Conservation (phyloP, 78 protist genomes). For the Dictyostelium brefeldianum region DNA sequence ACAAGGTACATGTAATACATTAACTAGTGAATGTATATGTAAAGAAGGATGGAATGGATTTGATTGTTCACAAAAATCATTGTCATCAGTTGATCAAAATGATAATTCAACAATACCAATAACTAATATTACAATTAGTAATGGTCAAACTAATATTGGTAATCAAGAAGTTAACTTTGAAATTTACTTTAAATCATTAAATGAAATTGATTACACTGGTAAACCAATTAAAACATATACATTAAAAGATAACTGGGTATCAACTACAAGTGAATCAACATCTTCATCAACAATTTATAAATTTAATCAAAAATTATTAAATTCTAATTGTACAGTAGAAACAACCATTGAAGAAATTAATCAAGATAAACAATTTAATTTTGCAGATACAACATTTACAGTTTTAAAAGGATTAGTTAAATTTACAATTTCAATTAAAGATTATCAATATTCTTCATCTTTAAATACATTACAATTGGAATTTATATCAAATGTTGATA, state of each 20-base stretch:
- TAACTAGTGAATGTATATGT: background rate
- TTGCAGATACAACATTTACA: background rate
- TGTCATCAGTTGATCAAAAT: background rate
- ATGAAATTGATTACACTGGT: background rate
- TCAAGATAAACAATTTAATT: background rate
- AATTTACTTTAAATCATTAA: background rate
- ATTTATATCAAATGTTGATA: background rate
- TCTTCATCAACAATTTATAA: background rate
- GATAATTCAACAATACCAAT: background rate
- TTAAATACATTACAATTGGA: background rate
- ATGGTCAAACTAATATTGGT: background rate
- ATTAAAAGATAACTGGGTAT: background rate
- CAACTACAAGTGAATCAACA: no score
- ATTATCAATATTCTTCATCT: background rate
- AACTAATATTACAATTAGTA: background rate
- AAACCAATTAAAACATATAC: background rate
- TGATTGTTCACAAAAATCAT: background rate
- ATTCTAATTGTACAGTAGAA: background rate
- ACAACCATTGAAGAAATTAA: slow-evolving; percentile 6
- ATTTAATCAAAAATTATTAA: background rate
- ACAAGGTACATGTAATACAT: background rate
- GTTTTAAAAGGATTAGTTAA: background rate
- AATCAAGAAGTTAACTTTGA: background rate
- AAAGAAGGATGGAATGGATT: background rate
- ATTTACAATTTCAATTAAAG: background rate